Evolutionary conservation across 139 green algal genomes (phyloP).

Genomic region (Chlamydomonas sp.): DNA sequence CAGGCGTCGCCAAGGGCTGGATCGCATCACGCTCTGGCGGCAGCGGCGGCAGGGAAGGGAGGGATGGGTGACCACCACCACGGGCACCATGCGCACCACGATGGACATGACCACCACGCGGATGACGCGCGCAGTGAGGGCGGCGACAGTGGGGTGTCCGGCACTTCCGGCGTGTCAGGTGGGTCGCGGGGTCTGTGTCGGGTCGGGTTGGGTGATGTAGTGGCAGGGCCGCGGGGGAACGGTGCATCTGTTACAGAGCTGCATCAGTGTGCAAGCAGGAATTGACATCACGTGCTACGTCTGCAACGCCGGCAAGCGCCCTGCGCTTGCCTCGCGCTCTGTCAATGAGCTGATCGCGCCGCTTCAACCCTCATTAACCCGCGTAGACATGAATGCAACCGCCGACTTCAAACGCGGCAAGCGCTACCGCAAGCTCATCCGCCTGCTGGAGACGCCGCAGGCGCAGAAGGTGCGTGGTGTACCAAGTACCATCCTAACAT

Average conservation of each 20-base stretch:
- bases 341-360: not conserved
- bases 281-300: too few species aligned
- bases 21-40: too few species aligned
- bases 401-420: constrained; percentile 18
- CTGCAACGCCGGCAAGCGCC: too few species aligned
- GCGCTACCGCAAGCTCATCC: constrained; percentile 22
- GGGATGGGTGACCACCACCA: not conserved
- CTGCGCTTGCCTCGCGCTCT: too few species aligned
- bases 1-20: too few species aligned
- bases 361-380: not conserved
- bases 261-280: not conserved
- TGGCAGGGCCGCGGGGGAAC: not conserved
- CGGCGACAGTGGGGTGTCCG: not conserved
- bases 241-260: not conserved
- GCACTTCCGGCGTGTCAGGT: constrained; percentile 4
- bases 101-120: not conserved
- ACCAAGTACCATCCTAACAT: too few species aligned
- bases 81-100: too few species aligned
- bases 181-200: not conserved
- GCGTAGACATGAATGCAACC: not conserved
- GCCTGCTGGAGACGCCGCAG: constrained; percentile 17
- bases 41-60: too few species aligned
- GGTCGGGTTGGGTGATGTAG: not conserved
- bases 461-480: not conserved
- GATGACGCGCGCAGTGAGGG: not conserved